These are phyloP conservation scores for Catenaria anguillulae DNA, from an alignment of 371 early-diverging fungal genomes.

Conservation along the genomic window DNA sequence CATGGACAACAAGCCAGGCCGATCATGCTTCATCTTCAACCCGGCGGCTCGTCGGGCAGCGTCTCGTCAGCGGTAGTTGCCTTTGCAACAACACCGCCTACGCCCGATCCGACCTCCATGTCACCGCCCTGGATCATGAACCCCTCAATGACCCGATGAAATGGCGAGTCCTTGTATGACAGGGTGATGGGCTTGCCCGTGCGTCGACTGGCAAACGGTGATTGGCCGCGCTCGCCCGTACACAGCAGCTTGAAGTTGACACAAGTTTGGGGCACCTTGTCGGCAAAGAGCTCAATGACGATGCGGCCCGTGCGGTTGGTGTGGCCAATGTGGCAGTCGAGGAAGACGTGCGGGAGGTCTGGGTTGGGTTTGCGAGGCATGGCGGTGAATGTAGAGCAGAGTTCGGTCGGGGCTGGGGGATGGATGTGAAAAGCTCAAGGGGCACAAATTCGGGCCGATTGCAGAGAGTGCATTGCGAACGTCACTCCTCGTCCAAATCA, in stretches of 20 bases:
- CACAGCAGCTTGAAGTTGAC: too few relatives aligned
- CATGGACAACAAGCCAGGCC: slow-evolving; percentile 83
- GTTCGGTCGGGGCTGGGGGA: too few relatives aligned
- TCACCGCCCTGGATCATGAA: slow-evolving; percentile 90
- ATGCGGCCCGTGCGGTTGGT: slow-evolving; percentile 16
- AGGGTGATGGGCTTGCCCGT: slow-evolving; percentile 46
- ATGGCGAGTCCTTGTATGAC: slow-evolving; percentile 64
- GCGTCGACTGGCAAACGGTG: slow-evolving; percentile 90
- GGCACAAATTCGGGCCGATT: too few relatives aligned
- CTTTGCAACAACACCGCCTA: slow-evolving; percentile 83
- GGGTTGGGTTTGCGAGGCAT: slow-evolving; percentile 13
- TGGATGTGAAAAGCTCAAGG: too few relatives aligned
- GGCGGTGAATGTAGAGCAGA: too few relatives aligned
- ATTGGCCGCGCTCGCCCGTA: slow-evolving; percentile 95
- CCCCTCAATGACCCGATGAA: slow-evolving; percentile 83
- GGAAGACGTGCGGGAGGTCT: slow-evolving; percentile 55
- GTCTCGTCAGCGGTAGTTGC: background rate
- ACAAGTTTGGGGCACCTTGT: too few relatives aligned
- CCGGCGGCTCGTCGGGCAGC: slow-evolving; percentile 22
- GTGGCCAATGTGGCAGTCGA: slow-evolving; percentile 57
- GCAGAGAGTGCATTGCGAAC: too few relatives aligned
- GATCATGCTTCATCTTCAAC: slow-evolving; percentile 68
- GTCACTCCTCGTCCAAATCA: too few relatives aligned
- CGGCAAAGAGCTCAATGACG: slow-evolving; percentile 35
- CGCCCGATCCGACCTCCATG: slow-evolving; percentile 73